Evolutionary conservation across 345 rosid genomes (phyloP).

Genomic region (Murraya paniculata): DNA sequence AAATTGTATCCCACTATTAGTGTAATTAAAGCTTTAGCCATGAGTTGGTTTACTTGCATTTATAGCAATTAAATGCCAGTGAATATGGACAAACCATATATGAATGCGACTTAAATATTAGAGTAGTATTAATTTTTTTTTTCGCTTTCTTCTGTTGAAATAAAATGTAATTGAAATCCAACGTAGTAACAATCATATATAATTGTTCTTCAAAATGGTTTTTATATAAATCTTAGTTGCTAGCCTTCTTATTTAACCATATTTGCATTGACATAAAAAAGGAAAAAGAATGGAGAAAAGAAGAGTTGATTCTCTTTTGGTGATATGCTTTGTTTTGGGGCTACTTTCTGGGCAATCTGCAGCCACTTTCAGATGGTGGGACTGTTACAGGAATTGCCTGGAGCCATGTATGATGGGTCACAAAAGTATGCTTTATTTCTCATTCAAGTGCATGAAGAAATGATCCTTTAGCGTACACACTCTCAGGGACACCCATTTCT

Average conservation of each 20-base stretch:
- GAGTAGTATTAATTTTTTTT: too few species aligned
- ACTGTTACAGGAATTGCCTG: background rate
- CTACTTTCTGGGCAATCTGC: background rate
- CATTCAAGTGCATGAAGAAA: background rate
- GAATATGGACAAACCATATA: background rate
- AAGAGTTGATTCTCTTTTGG: background rate
- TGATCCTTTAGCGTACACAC: background rate
- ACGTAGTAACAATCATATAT: too few species aligned
- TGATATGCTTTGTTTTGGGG: background rate
- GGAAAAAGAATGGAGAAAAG: background rate
- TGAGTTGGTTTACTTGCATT: background rate
- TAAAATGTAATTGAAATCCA: too few species aligned
- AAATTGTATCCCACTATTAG: too few species aligned
- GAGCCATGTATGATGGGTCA: background rate
- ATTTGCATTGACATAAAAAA: background rate
- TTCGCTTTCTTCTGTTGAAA: too few species aligned
- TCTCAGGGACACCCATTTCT: too few species aligned
- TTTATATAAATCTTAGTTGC: background rate
- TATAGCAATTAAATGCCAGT: too few species aligned
- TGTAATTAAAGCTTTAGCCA: too few species aligned
- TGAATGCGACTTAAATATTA: too few species aligned
- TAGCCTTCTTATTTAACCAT: background rate
- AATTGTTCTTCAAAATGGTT: too few species aligned
- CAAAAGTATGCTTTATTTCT: background rate
- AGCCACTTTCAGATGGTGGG: background rate